phyloP scores from a whole-genome alignment of 768 basidiomycete species.

The Hortiboletus campestris region DNA sequence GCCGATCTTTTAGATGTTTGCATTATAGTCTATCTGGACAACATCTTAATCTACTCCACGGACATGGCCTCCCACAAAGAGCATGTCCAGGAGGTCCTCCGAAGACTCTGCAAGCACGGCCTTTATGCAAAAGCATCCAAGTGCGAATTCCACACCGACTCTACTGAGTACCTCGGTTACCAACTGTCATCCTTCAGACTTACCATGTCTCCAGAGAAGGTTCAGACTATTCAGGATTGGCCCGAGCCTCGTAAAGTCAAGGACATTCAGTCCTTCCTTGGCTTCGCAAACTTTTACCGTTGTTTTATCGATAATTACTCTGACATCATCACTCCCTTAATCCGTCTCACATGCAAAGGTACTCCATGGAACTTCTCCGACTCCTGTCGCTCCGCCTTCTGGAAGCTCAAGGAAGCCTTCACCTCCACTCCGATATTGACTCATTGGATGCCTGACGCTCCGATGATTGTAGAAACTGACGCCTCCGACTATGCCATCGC shows the following conservation, averaged over 20 bases:
- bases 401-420: not conserved
- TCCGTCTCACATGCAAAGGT: not conserved
- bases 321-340: not conserved
- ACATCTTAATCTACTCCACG: no score
- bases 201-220: not conserved
- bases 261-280: not conserved
- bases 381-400: not conserved
- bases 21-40: no score
- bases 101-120: no score
- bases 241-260: not conserved
- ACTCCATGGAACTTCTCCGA: not conserved
- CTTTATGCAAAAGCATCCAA: no score
- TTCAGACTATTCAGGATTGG: not conserved
- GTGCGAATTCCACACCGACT: no score
- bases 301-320: not conserved
- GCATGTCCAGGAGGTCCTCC: no score
- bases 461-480: not conserved
- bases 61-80: no score
- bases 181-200: not conserved
- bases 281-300: not conserved
- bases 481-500: not conserved
- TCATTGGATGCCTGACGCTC: not conserved
- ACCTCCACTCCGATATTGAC: not conserved
- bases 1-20: no score
- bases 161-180: not conserved